Evolutionary conservation across 2,329 filamentous ascomycete species (phyloP).

Genomic region (Aquanectria penicillioides): DNA sequence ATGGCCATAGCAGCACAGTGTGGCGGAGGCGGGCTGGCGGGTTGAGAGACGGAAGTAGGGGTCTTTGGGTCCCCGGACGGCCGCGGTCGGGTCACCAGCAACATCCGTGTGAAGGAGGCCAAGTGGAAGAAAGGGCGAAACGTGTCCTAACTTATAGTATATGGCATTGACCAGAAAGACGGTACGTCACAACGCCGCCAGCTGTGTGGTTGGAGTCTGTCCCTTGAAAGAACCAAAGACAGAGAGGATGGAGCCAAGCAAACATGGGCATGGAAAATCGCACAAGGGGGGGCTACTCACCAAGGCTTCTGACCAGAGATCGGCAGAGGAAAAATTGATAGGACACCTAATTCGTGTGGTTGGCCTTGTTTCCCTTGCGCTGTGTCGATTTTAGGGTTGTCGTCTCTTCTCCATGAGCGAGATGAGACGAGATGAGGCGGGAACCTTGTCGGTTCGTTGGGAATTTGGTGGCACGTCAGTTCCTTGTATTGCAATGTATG

Average conservation of each 20-base stretch:
- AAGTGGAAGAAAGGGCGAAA: background rate
- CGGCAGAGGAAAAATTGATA: background rate
- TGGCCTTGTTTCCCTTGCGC: background rate
- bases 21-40: constrained; percentile 3
- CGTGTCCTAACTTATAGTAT: background rate
- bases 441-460: constrained; percentile 32
- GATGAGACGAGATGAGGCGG: constrained; percentile 13
- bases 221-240: too few species aligned
- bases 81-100: constrained; percentile 9
- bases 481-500: background rate
- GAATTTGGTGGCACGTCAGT: constrained; percentile 11
- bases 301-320: background rate
- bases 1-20: background rate
- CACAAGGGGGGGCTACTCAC: background rate
- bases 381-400: background rate
- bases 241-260: too few species aligned
- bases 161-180: background rate
- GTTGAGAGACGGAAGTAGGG: constrained; percentile 13
- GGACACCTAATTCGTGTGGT: background rate
- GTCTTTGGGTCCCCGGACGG: constrained; percentile 4
- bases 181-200: too few species aligned
- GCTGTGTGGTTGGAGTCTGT: too few species aligned
- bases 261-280: background rate
- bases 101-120: constrained; percentile 2
- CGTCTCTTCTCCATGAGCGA: background rate